Evolutionary conservation across 257 asterid genomes (phyloP).

Genomic region (Oldenlandia corymbosa): DNA sequence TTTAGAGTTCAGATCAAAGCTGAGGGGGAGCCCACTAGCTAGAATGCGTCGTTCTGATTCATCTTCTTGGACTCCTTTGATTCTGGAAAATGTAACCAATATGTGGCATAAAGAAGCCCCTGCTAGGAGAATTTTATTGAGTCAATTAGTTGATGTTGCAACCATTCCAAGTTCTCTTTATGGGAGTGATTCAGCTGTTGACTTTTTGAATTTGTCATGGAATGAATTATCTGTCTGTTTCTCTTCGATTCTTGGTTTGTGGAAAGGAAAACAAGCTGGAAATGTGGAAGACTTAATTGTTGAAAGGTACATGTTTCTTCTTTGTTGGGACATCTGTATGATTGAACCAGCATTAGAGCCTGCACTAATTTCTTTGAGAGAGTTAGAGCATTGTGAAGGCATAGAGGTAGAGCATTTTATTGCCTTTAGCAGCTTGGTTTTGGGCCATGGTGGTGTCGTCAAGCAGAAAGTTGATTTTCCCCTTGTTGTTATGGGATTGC

Average conservation of each 20-base stretch:
- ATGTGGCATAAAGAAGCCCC: conserved; percentile 38
- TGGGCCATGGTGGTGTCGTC: conserved; percentile 33
- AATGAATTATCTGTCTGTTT: conserved; percentile 47
- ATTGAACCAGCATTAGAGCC: conserved; percentile 38
- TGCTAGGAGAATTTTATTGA: conserved; percentile 42
- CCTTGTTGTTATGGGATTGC: conserved; percentile 47
- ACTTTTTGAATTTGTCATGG: conserved; percentile 51
- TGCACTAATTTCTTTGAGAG: conserved; percentile 32
- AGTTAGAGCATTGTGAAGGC: conserved; percentile 36
- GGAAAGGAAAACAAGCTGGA: conserved; percentile 68
- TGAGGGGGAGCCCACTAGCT: conserved; percentile 50
- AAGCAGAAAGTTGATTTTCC: conserved; percentile 38
- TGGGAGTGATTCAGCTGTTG: conserved; percentile 39
- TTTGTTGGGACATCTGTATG: conserved; percentile 82
- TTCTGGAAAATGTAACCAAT: conserved; percentile 45
- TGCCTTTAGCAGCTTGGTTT: conserved; percentile 47
- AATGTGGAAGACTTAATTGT: conserved; percentile 65
- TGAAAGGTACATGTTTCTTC: conserved; percentile 84
- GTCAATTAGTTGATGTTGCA: conserved; percentile 73
- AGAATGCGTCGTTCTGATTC: conserved; percentile 35
- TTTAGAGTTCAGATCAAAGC: conserved; percentile 64
- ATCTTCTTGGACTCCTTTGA: conserved; percentile 66
- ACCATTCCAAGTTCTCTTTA: conserved; percentile 62
- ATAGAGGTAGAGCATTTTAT: conserved; percentile 50
- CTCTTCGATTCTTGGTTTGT: conserved; percentile 52